Evolutionary conservation across 257 asterid species (phyloP).

Genomic region (Fraxinus excelsior): DNA sequence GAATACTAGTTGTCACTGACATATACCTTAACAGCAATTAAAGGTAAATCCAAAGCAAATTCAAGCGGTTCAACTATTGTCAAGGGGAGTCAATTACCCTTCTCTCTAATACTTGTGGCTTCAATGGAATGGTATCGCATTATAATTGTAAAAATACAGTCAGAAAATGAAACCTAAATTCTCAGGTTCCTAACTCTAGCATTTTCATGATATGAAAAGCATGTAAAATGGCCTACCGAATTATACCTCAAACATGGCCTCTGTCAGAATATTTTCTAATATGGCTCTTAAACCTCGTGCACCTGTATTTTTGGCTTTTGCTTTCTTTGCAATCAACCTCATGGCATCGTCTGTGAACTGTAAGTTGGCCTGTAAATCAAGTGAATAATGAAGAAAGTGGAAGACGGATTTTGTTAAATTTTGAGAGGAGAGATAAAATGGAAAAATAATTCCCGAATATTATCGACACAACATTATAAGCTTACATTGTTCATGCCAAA

Average conservation of each 20-base stretch:
- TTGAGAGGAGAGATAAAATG: not conserved
- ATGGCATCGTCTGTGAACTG: conserved; percentile 67
- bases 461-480: conserved; percentile 25
- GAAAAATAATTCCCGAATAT: conserved; percentile 1
- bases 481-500: conserved; percentile 80
- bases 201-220: not conserved
- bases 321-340: conserved; percentile 77
- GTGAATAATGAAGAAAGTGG: conserved; percentile 16
- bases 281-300: conserved; percentile 97
- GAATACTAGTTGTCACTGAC: not conserved
- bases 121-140: not conserved
- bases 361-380: conserved; percentile 57
- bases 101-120: not conserved
- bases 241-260: conserved; percentile 91
- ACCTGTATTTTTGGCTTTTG: conserved; percentile 76
- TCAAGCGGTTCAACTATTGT: not conserved
- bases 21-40: not conserved
- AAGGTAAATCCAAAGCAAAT: not conserved
- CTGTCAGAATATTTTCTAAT: conserved; percentile 76
- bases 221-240: not conserved
- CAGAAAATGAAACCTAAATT: not conserved
- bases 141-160: not conserved
- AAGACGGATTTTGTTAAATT: not conserved
- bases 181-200: conserved; percentile 5
- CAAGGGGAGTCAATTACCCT: conserved; percentile 16